Percentiles rank a stretch among this genome's conserved stretches.
These are phyloP conservation scores for Leishmania turanica DNA, from an alignment of 208 protist genomes.

Conservation along the genomic window DNA sequence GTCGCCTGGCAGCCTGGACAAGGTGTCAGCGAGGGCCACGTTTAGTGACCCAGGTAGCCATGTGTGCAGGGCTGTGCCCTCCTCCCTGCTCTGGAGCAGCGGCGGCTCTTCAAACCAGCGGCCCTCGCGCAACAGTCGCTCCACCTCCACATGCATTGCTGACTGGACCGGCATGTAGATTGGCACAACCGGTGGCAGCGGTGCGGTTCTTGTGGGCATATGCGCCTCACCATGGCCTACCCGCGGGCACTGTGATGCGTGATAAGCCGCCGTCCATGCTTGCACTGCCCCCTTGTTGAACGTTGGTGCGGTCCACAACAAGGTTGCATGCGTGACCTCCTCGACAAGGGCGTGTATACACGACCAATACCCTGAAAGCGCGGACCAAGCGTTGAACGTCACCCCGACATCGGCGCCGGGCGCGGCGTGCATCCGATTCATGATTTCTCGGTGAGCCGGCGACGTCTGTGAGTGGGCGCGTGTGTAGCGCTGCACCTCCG, in stretches of 20 bases:
- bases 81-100: background rate
- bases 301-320: conserved; percentile 43
- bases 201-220: background rate
- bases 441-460: background rate
- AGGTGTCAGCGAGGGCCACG: conserved; percentile 16
- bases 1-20: conserved; percentile 16
- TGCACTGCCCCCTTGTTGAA: conserved; percentile 34
- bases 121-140: conserved; percentile 37
- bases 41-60: conserved; percentile 28
- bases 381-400: conserved; percentile 13
- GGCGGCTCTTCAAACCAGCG: conserved; percentile 9
- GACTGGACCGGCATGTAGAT: conserved; percentile 35
- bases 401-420: background rate
- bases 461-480: background rate
- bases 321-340: conserved; percentile 4
- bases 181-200: conserved; percentile 28
- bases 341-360: conserved; percentile 23
- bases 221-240: background rate
- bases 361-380: conserved; percentile 33
- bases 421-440: background rate
- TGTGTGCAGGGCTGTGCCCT: conserved; percentile 8
- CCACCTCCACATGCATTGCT: conserved; percentile 36
- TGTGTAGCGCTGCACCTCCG: conserved; percentile 25
- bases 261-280: conserved; percentile 29
- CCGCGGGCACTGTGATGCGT: background rate